These are phyloP conservation scores for Sabuloglossum arenarium DNA, from an alignment of 495 filamentous ascomycete genomes.

Conservation along the genomic window DNA sequence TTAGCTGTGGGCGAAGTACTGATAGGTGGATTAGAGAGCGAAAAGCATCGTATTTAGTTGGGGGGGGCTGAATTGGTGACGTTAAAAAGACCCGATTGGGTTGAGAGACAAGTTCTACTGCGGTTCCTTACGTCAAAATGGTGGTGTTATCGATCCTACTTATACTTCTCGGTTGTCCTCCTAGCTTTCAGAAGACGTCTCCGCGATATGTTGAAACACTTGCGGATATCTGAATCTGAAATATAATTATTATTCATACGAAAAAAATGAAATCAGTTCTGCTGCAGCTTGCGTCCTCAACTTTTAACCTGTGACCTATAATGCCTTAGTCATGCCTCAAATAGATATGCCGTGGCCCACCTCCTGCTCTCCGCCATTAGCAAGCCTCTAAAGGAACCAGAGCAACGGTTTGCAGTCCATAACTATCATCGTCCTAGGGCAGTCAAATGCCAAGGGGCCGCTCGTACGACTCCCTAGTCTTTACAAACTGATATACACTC, in stretches of 20 bases:
- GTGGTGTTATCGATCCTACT: neutral
- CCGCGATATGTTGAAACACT: neutral
- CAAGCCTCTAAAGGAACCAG: too few species aligned
- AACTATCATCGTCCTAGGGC: too few species aligned
- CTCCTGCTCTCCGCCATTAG: too few species aligned
- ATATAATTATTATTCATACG: neutral
- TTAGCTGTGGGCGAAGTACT: slow-evolving; percentile 2
- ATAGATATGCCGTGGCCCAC: neutral
- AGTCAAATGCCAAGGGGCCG: too few species aligned
- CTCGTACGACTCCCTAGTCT: too few species aligned
- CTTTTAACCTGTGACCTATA: neutral
- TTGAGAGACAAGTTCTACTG: neutral
- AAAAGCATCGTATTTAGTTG: slow-evolving; percentile 25
- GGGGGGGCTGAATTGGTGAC: neutral
- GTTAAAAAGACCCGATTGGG: neutral
- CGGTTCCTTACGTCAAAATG: neutral
- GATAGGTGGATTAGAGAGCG: slow-evolving; percentile 17
- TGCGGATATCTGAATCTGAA: neutral
- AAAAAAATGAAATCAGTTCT: neutral
- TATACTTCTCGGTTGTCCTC: neutral
- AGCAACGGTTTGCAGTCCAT: too few species aligned
- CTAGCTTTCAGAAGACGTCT: slow-evolving; percentile 8
- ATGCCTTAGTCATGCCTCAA: neutral
- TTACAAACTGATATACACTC: too few species aligned
- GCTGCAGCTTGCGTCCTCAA: neutral